These are phyloP conservation scores for Podosphaera fusca DNA, from an alignment of 2,329 filamentous ascomycete genomes.

Conservation along the genomic window DNA sequence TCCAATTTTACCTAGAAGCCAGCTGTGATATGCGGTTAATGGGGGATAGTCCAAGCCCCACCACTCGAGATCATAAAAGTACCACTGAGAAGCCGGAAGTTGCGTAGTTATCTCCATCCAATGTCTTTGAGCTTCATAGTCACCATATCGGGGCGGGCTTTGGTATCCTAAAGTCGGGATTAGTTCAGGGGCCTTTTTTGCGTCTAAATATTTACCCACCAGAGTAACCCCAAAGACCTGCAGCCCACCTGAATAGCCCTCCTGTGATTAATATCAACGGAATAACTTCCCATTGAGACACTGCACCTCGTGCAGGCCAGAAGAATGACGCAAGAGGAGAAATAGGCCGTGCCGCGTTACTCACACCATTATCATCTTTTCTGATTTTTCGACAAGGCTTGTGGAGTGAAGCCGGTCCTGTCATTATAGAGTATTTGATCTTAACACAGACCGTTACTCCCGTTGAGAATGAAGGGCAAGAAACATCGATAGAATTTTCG, in stretches of 20 bases:
- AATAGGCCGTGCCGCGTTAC: conserved; percentile 32
- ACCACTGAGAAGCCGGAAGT: conserved; percentile 83
- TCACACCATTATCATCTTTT: neutral
- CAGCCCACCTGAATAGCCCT: conserved; percentile 84
- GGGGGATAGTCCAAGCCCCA: conserved; percentile 98
- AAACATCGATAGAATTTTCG: too few species aligned
- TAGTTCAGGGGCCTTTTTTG: neutral
- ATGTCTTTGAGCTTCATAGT: conserved; percentile 93
- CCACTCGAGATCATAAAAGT: conserved; percentile 89
- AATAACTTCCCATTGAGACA: conserved; percentile 79
- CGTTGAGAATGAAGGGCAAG: too few species aligned
- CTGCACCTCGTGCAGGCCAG: conserved; percentile 66
- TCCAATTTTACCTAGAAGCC: conserved; percentile 76
- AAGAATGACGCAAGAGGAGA: conserved; percentile 89
- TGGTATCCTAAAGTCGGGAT: conserved; percentile 34
- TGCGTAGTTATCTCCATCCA: conserved; percentile 96
- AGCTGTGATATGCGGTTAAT: conserved; percentile 94
- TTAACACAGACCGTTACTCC: too few species aligned
- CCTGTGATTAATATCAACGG: conserved; percentile 72
- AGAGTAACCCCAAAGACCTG: conserved; percentile 85
- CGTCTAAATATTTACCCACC: conserved; percentile 25
- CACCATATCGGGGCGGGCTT: conserved; percentile 75
- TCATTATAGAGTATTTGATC: too few species aligned
- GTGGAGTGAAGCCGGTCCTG: neutral
- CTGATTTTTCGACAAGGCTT: neutral